These are phyloP conservation scores for Schizophyllum commune DNA, from an alignment of 1,284 basidiomycete genomes.

Conservation along the genomic window DNA sequence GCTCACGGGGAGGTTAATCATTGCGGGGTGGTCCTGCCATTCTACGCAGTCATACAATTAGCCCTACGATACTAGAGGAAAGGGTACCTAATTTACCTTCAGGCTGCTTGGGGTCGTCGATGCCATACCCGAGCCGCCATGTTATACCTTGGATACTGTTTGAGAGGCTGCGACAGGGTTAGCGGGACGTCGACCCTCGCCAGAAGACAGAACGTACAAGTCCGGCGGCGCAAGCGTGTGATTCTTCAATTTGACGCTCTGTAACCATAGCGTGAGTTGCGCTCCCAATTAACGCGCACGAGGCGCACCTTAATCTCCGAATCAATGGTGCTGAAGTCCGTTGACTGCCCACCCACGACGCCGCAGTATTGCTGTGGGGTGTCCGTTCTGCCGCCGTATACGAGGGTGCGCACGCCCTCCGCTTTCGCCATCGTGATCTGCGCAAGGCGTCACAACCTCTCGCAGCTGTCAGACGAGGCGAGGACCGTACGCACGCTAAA, in stretches of 20 bases:
- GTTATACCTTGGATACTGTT: constrained; percentile 53
- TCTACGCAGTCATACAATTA: constrained; percentile 25
- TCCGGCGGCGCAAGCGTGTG: constrained; percentile 52
- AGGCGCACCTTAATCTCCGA: constrained; percentile 45
- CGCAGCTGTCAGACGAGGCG: constrained; percentile 2
- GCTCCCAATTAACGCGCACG: not conserved
- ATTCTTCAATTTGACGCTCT: constrained; percentile 47
- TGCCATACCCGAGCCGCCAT: constrained; percentile 54
- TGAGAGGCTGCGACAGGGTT: constrained; percentile 28
- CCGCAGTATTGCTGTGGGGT: constrained; percentile 52
- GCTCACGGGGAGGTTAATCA: constrained; percentile 42
- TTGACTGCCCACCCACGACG: constrained; percentile 53
- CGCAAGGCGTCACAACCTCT: not conserved
- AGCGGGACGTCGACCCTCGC: constrained; percentile 4
- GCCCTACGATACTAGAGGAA: constrained; percentile 1
- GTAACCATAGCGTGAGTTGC: not conserved
- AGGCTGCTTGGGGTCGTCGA: constrained; percentile 40
- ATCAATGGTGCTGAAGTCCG: constrained; percentile 46
- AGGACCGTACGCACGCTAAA: constrained; percentile 48
- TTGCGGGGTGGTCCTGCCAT: constrained; percentile 52
- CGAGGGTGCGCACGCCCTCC: constrained; percentile 48
- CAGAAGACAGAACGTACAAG: constrained; percentile 33
- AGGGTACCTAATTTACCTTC: constrained; percentile 35
- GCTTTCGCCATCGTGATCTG: constrained; percentile 55
- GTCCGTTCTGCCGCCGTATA: constrained; percentile 44